Conservation (phyloP, 2,329 filamentous ascomycete genomes). For the Colletotrichum shisoi region DNA sequence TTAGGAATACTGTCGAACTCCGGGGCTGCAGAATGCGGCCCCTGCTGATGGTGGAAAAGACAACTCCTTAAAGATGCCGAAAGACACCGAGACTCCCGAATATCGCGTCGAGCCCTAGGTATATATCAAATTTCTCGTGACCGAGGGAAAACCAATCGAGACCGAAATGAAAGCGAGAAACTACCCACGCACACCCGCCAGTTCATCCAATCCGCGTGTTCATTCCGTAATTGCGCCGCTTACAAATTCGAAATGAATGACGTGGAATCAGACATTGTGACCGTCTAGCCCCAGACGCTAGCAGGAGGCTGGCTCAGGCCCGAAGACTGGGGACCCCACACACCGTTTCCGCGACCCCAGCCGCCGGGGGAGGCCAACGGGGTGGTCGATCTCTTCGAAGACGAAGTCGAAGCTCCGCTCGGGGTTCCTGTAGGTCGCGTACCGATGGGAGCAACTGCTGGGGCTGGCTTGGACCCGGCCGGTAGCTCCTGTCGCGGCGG, state of each 20-base stretch:
- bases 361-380: conserved; percentile 87
- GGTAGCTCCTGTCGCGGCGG: conserved; percentile 73
- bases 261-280: neutral
- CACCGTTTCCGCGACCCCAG: conserved; percentile 82
- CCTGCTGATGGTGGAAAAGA: conserved; percentile 34
- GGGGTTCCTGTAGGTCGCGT: conserved; percentile 77
- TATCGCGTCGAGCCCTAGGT: conserved; percentile 38
- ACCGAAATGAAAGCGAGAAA: conserved; percentile 36
- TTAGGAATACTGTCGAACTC: conserved; percentile 39
- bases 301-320: conserved; percentile 81
- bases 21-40: conserved; percentile 38
- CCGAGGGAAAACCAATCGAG: conserved; percentile 37
- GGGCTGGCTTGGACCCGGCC: conserved; percentile 61
- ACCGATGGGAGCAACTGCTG: conserved; percentile 88
- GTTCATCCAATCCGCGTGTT: conserved; percentile 16
- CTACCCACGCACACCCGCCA: conserved; percentile 24
- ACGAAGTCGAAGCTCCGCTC: conserved; percentile 55
- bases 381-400: conserved; percentile 81
- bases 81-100: conserved; percentile 39
- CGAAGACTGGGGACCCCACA: conserved; percentile 81
- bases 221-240: conserved; percentile 19
- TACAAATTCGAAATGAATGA: conserved; percentile 8
- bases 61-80: conserved; percentile 40
- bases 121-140: conserved; percentile 39
- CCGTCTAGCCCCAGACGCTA: conserved; percentile 84